Conservation (phyloP, 2,329 filamentous ascomycete genomes). For the Stemphylium lycopersici region DNA sequence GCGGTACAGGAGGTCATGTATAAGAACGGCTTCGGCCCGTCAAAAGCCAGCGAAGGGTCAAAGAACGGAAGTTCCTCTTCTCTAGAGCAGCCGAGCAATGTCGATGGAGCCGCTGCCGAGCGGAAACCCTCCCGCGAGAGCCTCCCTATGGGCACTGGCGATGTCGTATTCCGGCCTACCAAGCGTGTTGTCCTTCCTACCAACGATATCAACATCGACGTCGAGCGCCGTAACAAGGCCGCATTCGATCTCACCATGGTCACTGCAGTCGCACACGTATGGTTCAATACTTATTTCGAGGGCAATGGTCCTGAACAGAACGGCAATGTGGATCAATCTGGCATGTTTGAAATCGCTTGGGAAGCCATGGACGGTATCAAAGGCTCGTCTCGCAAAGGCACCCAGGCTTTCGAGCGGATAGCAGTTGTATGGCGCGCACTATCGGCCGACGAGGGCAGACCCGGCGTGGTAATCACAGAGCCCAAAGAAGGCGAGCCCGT, state of each 20-base stretch:
- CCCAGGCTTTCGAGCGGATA: constrained; percentile 78
- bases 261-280: constrained; percentile 90
- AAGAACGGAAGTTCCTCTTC: constrained; percentile 30
- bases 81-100: constrained; percentile 19
- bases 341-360: constrained; percentile 74
- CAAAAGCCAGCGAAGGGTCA: constrained; percentile 26
- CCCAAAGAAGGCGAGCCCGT: constrained; percentile 72
- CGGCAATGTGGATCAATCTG: constrained; percentile 71
- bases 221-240: constrained; percentile 84
- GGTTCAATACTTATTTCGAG: constrained; percentile 97
- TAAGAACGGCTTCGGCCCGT: constrained; percentile 42
- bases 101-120: constrained; percentile 24
- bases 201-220: constrained; percentile 87
- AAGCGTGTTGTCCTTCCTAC: constrained; percentile 73
- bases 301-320: constrained; percentile 73
- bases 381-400: constrained; percentile 81
- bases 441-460: constrained; percentile 38
- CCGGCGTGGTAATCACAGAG: constrained; percentile 63
- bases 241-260: constrained; percentile 83
- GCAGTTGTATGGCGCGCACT: constrained; percentile 79
- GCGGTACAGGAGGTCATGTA: constrained; percentile 55
- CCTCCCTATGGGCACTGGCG: constrained; percentile 64
- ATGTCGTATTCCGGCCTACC: constrained; percentile 78
- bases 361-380: constrained; percentile 92
- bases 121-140: constrained; percentile 31